These are phyloP conservation scores for Penicillium crustosum DNA, from an alignment of 2,329 filamentous ascomycete genomes.

Conservation along the genomic window DNA sequence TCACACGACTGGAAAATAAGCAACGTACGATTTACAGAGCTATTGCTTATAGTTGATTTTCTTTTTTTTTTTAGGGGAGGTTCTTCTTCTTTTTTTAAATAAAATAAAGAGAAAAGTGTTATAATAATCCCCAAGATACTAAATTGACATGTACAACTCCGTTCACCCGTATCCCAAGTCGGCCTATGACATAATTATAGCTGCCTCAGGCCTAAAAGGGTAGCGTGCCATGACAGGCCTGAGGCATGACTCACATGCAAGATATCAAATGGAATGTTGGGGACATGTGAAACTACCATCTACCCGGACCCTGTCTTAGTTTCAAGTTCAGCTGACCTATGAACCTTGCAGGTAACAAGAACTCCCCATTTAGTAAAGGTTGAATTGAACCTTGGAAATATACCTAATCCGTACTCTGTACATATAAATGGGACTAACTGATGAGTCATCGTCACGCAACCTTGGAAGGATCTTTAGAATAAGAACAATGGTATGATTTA, in stretches of 20 bases:
- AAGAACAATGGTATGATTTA: not conserved
- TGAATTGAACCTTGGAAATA: not conserved
- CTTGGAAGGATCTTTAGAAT: not conserved
- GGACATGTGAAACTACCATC: not conserved
- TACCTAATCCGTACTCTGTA: not conserved
- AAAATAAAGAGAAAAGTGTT: not conserved
- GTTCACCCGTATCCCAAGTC: not conserved
- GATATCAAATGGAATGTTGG: not conserved
- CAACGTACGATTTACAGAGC: not conserved
- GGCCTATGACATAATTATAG: not conserved
- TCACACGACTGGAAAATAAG: slow-evolving; percentile 5
- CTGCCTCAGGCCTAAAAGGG: not conserved
- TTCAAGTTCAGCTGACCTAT: not conserved
- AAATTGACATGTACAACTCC: not conserved
- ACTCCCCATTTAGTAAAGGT: not conserved
- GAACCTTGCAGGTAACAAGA: not conserved
- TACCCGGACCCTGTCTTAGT: too few relatives aligned
- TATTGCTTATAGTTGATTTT: not conserved
- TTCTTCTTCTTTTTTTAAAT: too few relatives aligned
- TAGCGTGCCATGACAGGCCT: too few relatives aligned
- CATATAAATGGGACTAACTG: too few relatives aligned
- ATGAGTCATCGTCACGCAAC: not conserved
- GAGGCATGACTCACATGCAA: not conserved
- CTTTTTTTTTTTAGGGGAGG: too few relatives aligned
- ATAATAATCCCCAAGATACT: not conserved